Evolutionary conservation across 148 eudicot genomes (phyloP), one percentile per base, ranked within the genome.

Genomic region (Camellia sinensis): DNA sequence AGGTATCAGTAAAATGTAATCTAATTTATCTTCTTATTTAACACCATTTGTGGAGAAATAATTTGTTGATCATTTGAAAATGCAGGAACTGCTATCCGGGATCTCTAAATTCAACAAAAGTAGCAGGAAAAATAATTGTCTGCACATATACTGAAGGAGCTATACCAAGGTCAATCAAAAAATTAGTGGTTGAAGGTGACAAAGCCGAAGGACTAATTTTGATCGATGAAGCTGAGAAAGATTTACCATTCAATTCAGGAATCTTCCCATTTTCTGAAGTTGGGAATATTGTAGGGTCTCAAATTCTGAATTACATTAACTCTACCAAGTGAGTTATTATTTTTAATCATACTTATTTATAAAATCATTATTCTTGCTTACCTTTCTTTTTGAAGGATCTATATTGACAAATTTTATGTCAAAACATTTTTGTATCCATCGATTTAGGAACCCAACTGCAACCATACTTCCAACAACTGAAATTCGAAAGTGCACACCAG

Each of bases 41-140:
- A 56, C 60, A 56, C 60, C 12, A 7, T 56, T 10, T 56, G 10
- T 56, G 17, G 10, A 56, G 10, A 56, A 57, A 63, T 54, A 37
- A 46, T n/a, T 6, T 13, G 13, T 41, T 14, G 12, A 12, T 73
- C 41, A 1, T 77, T 69, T 2, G 43, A 9, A 54, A 40, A 18
- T 85, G 78, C 87, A 91, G 95, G 82, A 88, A 89, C 67, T 92
- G 95, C 82, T 73, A 83, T 68, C 95, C 93, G 53, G 95, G 91
- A 67, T 87, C 95, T 12, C 50, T 92, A 48, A 85, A 92, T 71
- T 69, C 84, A 19, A 79, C 71, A 13, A 90, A 86, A 82, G 88
- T 82, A 40, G 84, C 86, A 1, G 95, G 95, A 41, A 92, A 88
- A 73, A 90, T 92, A 67, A 48, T 90, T 41, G 86, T 90, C 19